These are phyloP conservation scores for Golubevia pallescens DNA, from an alignment of 1,284 basidiomycete genomes.

Conservation along the genomic window DNA sequence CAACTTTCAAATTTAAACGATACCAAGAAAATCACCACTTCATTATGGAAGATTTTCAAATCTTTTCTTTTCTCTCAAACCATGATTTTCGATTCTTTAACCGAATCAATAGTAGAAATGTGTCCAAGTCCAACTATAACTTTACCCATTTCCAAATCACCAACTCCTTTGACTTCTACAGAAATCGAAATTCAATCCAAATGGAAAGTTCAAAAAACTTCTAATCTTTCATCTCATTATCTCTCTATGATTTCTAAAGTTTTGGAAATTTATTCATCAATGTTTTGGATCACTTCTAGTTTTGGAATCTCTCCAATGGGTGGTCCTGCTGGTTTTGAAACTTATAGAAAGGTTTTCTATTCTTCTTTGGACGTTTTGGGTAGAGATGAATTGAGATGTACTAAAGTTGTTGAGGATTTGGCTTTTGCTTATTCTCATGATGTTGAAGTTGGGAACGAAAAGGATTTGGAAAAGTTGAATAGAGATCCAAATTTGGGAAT, in stretches of 20 bases:
- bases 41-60: slow-evolving; percentile 54
- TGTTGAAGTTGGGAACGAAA: too few relatives aligned
- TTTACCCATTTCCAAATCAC: slow-evolving; percentile 17
- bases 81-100: slow-evolving; percentile 56
- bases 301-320: slow-evolving; percentile 22
- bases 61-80: slow-evolving; percentile 52
- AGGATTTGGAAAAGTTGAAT: too few relatives aligned
- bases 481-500: not conserved
- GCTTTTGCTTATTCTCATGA: too few relatives aligned
- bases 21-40: slow-evolving; percentile 12
- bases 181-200: slow-evolving; percentile 2
- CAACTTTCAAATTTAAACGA: not conserved
- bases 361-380: slow-evolving; percentile 51
- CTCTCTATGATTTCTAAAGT: slow-evolving; percentile 32
- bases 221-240: slow-evolving; percentile 41
- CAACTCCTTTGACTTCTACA: slow-evolving; percentile 3
- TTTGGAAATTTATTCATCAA: slow-evolving; percentile 33
- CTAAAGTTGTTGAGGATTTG: too few relatives aligned
- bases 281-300: slow-evolving; percentile 53
- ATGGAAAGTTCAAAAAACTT: slow-evolving; percentile 15
- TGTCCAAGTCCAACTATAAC: slow-evolving; percentile 46
- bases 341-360: slow-evolving; percentile 57
- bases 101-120: slow-evolving; percentile 51
- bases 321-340: slow-evolving; percentile 41
- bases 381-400: slow-evolving; percentile 24